Evolutionary conservation across 2,329 filamentous ascomycete genomes (phyloP).

Genomic region (Cyclaneusma minus): DNA sequence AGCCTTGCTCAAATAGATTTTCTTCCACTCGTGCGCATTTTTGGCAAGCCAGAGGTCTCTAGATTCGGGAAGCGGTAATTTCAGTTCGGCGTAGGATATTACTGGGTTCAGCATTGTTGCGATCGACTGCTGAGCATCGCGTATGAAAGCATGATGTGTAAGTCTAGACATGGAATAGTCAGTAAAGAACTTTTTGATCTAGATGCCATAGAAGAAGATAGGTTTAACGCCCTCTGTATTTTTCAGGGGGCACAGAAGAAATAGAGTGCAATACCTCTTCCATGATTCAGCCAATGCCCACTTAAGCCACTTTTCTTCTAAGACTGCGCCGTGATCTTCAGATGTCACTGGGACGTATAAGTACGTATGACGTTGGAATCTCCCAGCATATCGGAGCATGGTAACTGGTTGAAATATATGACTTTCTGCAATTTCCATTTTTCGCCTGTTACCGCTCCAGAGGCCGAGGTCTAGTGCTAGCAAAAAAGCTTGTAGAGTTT

Average conservation of each 20-base stretch:
- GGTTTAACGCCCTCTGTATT: no score
- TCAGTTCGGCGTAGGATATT: constrained; percentile 55
- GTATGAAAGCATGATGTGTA: constrained; percentile 47
- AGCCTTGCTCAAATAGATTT: constrained; percentile 31
- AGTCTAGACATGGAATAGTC: constrained; percentile 32
- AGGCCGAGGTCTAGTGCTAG: constrained; percentile 35
- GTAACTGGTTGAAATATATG: constrained; percentile 37
- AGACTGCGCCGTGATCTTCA: constrained; percentile 35
- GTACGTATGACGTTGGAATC: constrained; percentile 33
- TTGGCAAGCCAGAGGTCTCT: constrained; percentile 50
- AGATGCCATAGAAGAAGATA: no score
- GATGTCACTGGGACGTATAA: constrained; percentile 31
- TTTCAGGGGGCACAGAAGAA: no score
- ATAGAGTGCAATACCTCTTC: constrained; percentile 33
- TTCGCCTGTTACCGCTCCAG: constrained; percentile 42
- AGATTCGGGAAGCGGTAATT: constrained; percentile 46
- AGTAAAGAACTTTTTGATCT: constrained; percentile 3
- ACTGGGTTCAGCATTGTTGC: constrained; percentile 46
- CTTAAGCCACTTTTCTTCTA: constrained; percentile 48
- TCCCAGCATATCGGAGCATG: constrained; percentile 33
- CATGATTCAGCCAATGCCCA: constrained; percentile 53
- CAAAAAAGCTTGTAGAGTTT: constrained; percentile 32
- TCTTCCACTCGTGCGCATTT: constrained; percentile 49
- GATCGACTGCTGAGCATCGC: constrained; percentile 54
- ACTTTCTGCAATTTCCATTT: constrained; percentile 43